Evolutionary conservation across 2,329 filamentous ascomycete genomes (phyloP).

Genomic region (Chaetothyriales sp.): DNA sequence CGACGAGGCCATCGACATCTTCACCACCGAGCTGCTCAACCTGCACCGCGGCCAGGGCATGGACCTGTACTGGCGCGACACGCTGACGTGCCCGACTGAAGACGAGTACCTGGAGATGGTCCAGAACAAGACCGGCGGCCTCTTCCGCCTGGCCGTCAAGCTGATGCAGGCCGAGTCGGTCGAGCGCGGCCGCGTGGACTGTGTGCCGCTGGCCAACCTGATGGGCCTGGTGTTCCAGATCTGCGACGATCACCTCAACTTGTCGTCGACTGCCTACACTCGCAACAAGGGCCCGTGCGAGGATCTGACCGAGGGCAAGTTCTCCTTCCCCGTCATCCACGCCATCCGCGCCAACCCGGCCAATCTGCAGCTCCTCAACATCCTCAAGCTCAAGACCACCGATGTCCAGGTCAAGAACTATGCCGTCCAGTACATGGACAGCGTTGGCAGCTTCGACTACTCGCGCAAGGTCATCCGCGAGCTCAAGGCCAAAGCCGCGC

Average conservation of each 20-base stretch:
- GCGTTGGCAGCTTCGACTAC: constrained; percentile 79
- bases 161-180: constrained; percentile 32
- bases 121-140: constrained; percentile 35
- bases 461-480: constrained; percentile 54
- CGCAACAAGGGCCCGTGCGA: constrained; percentile 89
- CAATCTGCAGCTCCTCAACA: constrained; percentile 62
- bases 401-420: constrained; percentile 84
- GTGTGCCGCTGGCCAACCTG: constrained; percentile 53
- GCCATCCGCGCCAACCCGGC: constrained; percentile 50
- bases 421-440: constrained; percentile 81
- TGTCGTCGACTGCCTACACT: constrained; percentile 58
- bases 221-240: constrained; percentile 35
- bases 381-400: constrained; percentile 75
- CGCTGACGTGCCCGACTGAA: constrained; percentile 32
- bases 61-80: constrained; percentile 37
- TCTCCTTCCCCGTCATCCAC: constrained; percentile 91
- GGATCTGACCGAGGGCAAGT: constrained; percentile 93
- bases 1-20: constrained; percentile 29
- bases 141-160: constrained; percentile 33
- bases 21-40: constrained; percentile 33
- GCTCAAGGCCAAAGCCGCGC: constrained; percentile 50
- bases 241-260: constrained; percentile 72
- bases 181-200: constrained; percentile 22
- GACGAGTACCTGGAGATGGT: constrained; percentile 38
- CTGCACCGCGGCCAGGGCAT: constrained; percentile 36